These are phyloP conservation scores for Rubia occidens DNA, from an alignment of 305 asterid genomes.

Conservation along the genomic window DNA sequence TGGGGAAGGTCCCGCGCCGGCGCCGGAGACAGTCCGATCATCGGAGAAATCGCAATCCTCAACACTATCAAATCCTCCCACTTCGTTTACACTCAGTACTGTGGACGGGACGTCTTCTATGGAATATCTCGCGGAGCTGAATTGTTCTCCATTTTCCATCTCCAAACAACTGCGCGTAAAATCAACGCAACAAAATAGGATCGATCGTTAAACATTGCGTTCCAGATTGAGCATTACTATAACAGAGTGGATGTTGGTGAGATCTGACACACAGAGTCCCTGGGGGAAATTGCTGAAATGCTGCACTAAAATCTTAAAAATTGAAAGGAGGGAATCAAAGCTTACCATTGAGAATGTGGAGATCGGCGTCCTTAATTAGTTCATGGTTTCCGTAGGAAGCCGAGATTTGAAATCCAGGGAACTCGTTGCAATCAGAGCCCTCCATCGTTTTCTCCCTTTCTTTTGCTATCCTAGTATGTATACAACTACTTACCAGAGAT, in stretches of 20 bases:
- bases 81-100: conserved; percentile 38
- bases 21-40: not conserved
- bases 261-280: not conserved
- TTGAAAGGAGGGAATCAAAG: not conserved
- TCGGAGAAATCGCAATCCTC: conserved; percentile 6
- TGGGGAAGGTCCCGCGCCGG: conserved; percentile 8
- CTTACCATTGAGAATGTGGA: not conserved
- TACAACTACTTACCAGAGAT: not conserved
- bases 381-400: not conserved
- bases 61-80: conserved; percentile 38
- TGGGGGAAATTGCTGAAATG: too few species aligned
- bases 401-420: not conserved
- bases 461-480: not conserved
- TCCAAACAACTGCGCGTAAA: not conserved
- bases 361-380: too few species aligned
- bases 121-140: not conserved
- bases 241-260: not conserved
- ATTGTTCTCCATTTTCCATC: conserved; percentile 30
- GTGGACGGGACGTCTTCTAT: conserved; percentile 35
- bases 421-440: not conserved
- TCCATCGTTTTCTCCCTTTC: not conserved
- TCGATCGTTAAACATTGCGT: not conserved
- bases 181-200: not conserved
- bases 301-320: too few species aligned
- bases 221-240: not conserved